phyloP scores from a whole-genome alignment of 352 stramenopile genomes.

The Phytopythium boreale region DNA sequence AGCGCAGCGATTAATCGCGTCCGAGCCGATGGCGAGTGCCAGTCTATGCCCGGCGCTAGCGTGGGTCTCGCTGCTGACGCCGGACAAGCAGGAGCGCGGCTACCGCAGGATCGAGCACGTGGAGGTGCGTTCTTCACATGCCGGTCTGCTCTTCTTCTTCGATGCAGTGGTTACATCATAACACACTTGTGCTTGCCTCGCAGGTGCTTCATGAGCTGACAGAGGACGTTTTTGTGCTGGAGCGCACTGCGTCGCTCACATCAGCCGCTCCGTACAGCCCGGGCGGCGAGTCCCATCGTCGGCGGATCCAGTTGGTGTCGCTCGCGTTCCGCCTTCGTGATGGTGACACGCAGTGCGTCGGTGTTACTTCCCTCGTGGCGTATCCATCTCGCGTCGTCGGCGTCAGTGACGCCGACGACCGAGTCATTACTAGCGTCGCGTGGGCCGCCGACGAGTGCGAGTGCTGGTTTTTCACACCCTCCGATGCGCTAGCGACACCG shows the following conservation, averaged over 20 bases:
- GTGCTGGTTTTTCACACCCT: background rate
- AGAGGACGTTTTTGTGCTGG: background rate
- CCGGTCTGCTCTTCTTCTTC: background rate
- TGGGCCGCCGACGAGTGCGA: background rate
- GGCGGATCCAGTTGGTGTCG: background rate
- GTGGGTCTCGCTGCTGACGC: background rate
- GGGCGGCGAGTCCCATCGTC: background rate
- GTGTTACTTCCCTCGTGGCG: background rate
- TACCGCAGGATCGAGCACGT: background rate
- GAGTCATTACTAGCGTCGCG: background rate
- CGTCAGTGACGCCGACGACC: background rate
- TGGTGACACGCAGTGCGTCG: background rate
- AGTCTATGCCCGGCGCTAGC: background rate
- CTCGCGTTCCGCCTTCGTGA: background rate
- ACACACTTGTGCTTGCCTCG: background rate
- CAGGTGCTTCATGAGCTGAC: background rate
- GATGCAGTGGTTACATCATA: background rate
- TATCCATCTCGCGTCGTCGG: background rate
- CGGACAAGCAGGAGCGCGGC: background rate
- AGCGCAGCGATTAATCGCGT: background rate
- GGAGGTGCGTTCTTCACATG: background rate
- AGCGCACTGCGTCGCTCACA: background rate
- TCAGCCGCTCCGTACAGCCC: background rate
- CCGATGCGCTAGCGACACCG: background rate
- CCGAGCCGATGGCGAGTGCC: background rate